Evolutionary conservation across 1,284 basidiomycete genomes (phyloP).

Genomic region (Sphaerobolus stellatus): DNA sequence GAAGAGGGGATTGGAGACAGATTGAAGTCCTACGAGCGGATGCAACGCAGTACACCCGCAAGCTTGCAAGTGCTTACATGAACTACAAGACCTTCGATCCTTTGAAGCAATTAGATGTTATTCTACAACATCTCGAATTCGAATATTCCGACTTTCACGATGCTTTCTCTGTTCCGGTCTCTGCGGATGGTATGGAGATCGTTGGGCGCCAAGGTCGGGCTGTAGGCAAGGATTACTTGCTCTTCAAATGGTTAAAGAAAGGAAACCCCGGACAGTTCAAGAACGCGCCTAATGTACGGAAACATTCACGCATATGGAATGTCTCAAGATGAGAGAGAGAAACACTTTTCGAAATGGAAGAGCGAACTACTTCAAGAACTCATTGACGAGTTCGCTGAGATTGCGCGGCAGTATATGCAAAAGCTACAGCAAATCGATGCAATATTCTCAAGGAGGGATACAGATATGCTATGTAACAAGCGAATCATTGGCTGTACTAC

Average conservation of each 20-base stretch:
- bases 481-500: constrained; percentile 68
- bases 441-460: constrained; percentile 39
- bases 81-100: constrained; percentile 24
- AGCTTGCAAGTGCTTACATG: constrained; percentile 35
- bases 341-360: constrained; percentile 40
- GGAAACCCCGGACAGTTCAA: constrained; percentile 43
- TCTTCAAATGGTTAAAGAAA: constrained; percentile 48
- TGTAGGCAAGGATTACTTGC: constrained; percentile 33
- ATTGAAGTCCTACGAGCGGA: constrained; percentile 38
- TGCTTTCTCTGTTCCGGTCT: constrained; percentile 48
- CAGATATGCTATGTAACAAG: constrained; percentile 42
- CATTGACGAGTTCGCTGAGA: constrained; percentile 35
- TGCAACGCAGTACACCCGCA: constrained; percentile 21
- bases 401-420: constrained; percentile 44
- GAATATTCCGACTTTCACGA: constrained; percentile 39
- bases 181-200: constrained; percentile 40
- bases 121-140: constrained; percentile 18
- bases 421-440: constrained; percentile 36
- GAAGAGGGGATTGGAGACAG: constrained; percentile 36
- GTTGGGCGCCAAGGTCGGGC: constrained; percentile 41
- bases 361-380: constrained; percentile 37
- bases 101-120: constrained; percentile 20
- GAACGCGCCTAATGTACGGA: constrained; percentile 25
- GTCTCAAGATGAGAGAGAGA: constrained; percentile 39
- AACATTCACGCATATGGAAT: constrained; percentile 41